Base-by-base conservation (phyloP, 73 alveolate species). In the Paramecium tetraurelia region DNA sequence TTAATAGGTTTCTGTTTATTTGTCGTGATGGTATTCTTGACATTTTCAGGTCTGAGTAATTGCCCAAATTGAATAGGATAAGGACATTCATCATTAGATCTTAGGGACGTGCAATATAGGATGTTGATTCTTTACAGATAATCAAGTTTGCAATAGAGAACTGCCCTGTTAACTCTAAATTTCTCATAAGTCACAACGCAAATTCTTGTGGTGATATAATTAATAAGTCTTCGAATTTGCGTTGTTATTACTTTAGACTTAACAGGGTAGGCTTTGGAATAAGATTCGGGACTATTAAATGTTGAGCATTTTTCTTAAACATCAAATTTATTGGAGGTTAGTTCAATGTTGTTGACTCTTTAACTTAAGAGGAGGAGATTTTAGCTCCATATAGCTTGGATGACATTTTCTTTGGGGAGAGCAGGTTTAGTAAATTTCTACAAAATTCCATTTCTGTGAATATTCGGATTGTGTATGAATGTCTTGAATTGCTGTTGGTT, bases 61-160 rank as follows among this genome's bases (percentile, higher is more conserved):
- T 31, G 38, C 20, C 90, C 90, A 44, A 41, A 44, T 48, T 44
- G 12, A 44, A 80, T 80, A 24, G 90, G 90, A 22, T 16, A 80
- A 4, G 90, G 90, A 44, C 57, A 43, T 44, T 80, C 90, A 44
- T 80, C 36, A 80, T 80, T 80, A n/a, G 76, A 38, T 46, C 90
- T 80, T 43, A 80, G 20, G 29, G 70, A 41, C 7, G 90, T 80
- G 10, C 90, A 80, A 80, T 80, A 80, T 24, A 80, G 16, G 24
- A 80, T 22, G 31, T 80, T 80, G 10, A 80, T 40, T 80, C 57
- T 80, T 40, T 80, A 2, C 7, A 38, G 24, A 38, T 80, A n/a
- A 80, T 80, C 90, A 3, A 41, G 4, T 80, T 80, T 80, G 14
- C 90, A 80, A 80, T 80, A 80, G 9, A 80, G 14, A 0, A 80